These are phyloP conservation scores for Epithemia pelagica DNA, from an alignment of 108 stramenopile species.

Conservation along the genomic window DNA sequence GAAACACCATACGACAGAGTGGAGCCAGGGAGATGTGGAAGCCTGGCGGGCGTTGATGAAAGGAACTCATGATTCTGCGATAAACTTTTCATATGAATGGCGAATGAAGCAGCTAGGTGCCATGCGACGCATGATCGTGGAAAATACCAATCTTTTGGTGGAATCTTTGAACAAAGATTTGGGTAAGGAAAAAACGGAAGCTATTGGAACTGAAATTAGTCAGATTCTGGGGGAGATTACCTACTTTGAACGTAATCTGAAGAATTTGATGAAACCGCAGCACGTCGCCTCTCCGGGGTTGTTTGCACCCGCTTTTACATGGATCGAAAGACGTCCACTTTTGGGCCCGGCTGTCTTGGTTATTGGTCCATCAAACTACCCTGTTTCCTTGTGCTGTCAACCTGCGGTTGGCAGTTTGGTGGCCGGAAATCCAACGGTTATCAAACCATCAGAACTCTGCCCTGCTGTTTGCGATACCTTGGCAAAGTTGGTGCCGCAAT, in stretches of 20 bases:
- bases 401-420: constrained; percentile 67
- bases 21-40: not conserved
- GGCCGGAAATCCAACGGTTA: constrained; percentile 74
- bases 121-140: constrained; percentile 12
- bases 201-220: constrained; percentile 20
- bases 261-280: constrained; percentile 26
- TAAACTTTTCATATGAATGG: constrained; percentile 40
- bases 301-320: constrained; percentile 17
- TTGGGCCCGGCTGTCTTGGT: constrained; percentile 40
- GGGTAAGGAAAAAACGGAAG: constrained; percentile 27
- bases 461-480: constrained; percentile 36
- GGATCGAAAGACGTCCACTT: constrained; percentile 23
- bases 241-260: constrained; percentile 19
- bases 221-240: constrained; percentile 23
- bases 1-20: not conserved
- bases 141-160: constrained; percentile 21
- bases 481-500: constrained; percentile 28
- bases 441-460: constrained; percentile 78
- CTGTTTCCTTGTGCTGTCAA: constrained; percentile 43
- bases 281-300: constrained; percentile 18
- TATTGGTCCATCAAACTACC: constrained; percentile 85
- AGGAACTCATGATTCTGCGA: constrained; percentile 25
- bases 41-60: constrained; percentile 26
- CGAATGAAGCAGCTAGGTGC: constrained; percentile 22
- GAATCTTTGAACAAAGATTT: constrained; percentile 31